Base-by-base conservation (phyloP, 2,329 filamentous ascomycete species). In the Aspergillus texensis region DNA sequence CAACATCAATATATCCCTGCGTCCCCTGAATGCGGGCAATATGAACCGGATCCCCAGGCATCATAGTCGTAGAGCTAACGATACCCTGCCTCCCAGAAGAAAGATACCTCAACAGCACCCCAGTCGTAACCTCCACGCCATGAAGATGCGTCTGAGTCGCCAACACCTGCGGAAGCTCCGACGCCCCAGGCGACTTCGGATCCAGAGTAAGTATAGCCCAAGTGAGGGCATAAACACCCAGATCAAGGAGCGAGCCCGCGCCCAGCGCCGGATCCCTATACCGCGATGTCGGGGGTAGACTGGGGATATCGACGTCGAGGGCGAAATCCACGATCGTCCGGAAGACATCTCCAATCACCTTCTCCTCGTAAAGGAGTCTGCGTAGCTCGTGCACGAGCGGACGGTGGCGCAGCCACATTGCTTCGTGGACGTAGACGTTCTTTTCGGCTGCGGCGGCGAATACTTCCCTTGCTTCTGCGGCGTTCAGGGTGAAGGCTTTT, bases 401-500 rank as follows among this genome's bases (percentile, higher is more conserved):
- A 5, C 52, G 50, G 34, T 60, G 62, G 0, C 65, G 57, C 3
- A 63, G 62, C 67, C 65, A 69, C 46, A 69, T 57, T 1, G 56
- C 65, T 19, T 67, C 67, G 53, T 63, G 62, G 8, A 69, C 32
- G 39, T 66, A 69, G 3, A 65, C 43, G 2, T 53, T 48, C 36
- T 63, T 65, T 6, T 75, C 71, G 3, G 58, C 56, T 0, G 78
- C 76, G 21, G 74, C 71, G n/a, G 69, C 70, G 67, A 85, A 83
- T 24, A 86, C 75, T 0, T 70, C 65, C 26, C 70, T 70, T 3
- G 82, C 83, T 67, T 87, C 82, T 0, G 61, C 63, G 3, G 76
- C 71, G 68, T 84, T 86, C 34, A 78, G 77, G 6, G 78, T 79
- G 2, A 81, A 78, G 0, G 84, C 82, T 72, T 86, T 86, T 68